Evolutionary conservation across 2,329 filamentous ascomycete species (phyloP).

Genomic region (Eutypa lata): DNA sequence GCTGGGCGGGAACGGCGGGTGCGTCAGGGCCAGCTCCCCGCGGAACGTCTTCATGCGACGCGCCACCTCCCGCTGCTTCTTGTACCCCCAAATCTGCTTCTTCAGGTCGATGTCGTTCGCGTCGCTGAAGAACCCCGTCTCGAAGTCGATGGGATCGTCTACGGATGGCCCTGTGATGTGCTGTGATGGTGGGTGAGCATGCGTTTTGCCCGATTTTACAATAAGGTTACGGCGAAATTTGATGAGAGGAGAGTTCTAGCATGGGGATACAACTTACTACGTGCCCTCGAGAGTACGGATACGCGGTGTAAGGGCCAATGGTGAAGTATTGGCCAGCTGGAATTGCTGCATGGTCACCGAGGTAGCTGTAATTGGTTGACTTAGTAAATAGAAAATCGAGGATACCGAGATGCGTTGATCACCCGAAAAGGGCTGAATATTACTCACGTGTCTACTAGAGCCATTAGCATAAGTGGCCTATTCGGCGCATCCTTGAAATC

Average conservation of each 20-base stretch:
- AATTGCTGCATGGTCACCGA: neutral
- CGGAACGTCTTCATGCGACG: constrained; percentile 49
- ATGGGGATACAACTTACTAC: constrained; percentile 8
- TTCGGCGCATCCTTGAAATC: constrained; percentile 1
- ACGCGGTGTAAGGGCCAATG: neutral
- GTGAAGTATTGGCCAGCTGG: constrained; percentile 4
- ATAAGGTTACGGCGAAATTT: too few relatives aligned
- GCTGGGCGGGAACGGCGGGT: constrained; percentile 40
- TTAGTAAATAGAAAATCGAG: too few relatives aligned
- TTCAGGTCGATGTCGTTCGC: constrained; percentile 45
- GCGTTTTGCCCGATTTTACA: too few relatives aligned
- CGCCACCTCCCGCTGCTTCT: constrained; percentile 57
- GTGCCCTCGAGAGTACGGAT: constrained; percentile 9
- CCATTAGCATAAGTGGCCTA: constrained; percentile 32
- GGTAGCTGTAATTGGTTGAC: too few relatives aligned
- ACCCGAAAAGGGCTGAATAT: too few relatives aligned
- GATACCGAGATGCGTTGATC: too few relatives aligned
- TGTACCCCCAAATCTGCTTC: constrained; percentile 60
- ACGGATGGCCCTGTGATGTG: constrained; percentile 48
- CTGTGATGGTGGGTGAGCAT: constrained; percentile 46
- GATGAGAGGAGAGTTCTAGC: constrained; percentile 28
- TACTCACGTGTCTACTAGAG: neutral
- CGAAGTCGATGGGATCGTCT: constrained; percentile 47
- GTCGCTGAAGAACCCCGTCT: constrained; percentile 53
- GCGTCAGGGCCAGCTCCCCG: constrained; percentile 38